Evolutionary conservation across 306 rosid species (phyloP), one percentile per base, ranked within the genome.

Genomic region (Cucumis cinereus): DNA sequence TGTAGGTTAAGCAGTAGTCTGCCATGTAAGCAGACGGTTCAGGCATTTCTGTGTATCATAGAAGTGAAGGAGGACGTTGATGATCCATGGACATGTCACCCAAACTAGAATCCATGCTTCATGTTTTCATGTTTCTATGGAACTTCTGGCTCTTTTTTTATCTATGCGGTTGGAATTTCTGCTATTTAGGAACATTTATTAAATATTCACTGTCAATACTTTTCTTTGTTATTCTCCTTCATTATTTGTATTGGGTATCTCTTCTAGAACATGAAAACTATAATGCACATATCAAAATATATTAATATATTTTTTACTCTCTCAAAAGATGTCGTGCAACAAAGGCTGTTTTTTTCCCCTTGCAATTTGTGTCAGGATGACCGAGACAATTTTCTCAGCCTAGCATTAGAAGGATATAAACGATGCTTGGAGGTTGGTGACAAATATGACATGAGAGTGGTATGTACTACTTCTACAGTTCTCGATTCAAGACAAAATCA

Each of bases 381-480:
- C 79, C 86, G 92, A 57, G 97, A 93, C 86, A 90, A 88, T 83
- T 91, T 93, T 85, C 93, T 93, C 64, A 81, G 78, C 83, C 84
- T 93, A 43, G 93, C 98, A 74, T 82, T 93, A 93, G 98, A 90
- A 81, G 93, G 93, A 81, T 91, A 93, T 77, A 83, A 86, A 30
- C 88, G 81, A 22, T 93, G 96, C 84, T 84, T 93, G 90, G 97
- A 90, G 80, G 86, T 84, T 58, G 93, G 96, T 8, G 85, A 90
- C 85, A 93, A 91, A 80, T 88, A 93, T 81, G 98, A 93, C 77
- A 92, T 93, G 77, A 90, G 97, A 86, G 93, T 88, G 97, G 98
- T 93, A 91, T 81, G 93, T 45, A 82, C 75, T 77, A 68, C 76
- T 72, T 26, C 67, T 73, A 62, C 43, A 33, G 45, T 59, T 81